Percentiles rank a stretch among this genome's conserved stretches.
Conservation (phyloP, 2,329 filamentous ascomycete genomes). For the Pseudogymnoascus destructans region DNA sequence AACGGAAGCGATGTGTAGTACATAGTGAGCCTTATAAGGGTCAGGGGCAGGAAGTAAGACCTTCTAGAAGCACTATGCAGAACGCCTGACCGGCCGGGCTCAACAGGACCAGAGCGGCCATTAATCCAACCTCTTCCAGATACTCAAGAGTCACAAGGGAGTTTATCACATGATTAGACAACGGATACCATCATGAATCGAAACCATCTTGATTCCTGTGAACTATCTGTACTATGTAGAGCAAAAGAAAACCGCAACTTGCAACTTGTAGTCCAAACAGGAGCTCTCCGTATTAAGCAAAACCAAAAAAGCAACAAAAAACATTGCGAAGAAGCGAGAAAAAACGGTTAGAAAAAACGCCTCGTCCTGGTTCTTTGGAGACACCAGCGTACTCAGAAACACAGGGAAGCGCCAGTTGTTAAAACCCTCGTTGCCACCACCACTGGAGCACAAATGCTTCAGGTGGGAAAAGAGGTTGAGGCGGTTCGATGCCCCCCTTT, state of each 20-base stretch:
- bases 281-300: background rate
- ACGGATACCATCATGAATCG: background rate
- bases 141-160: background rate
- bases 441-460: background rate
- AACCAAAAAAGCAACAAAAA: background rate
- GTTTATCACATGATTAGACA: background rate
- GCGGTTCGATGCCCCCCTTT: background rate
- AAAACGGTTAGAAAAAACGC: background rate
- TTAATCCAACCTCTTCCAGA: background rate
- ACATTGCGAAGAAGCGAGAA: background rate
- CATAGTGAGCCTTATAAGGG: background rate
- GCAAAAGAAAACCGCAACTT: background rate
- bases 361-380: background rate
- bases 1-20: background rate
- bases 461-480: background rate
- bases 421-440: background rate
- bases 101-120: background rate
- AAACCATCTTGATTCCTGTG: background rate
- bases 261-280: background rate
- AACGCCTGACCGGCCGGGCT: background rate
- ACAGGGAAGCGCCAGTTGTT: background rate
- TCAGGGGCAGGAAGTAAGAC: background rate
- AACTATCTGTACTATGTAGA: constrained; percentile 7
- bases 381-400: background rate
- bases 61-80: background rate